A percentile compares a stretch with the other conserved stretches of the same genome.
Conservation (phyloP, 2,329 filamentous ascomycete species). For the Diaporthe sp. region DNA sequence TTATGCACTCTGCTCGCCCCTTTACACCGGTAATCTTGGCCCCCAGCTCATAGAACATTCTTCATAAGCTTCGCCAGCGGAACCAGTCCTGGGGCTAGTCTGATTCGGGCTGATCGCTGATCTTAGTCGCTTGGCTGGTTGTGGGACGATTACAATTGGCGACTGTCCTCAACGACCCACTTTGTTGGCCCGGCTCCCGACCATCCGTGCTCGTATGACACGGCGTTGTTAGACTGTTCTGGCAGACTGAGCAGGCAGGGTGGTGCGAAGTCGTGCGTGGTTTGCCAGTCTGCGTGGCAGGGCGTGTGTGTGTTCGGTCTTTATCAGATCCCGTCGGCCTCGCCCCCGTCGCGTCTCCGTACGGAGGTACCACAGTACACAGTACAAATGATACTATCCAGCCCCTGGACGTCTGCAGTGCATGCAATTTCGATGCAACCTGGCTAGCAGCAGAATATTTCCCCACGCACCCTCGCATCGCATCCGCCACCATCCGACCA, state of each 20-base stretch:
- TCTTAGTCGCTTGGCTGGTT: not conserved
- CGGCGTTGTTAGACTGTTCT: not conserved
- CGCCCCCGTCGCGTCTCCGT: not conserved
- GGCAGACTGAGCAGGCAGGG: no score
- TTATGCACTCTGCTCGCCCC: no score
- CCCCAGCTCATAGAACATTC: constrained; percentile 5
- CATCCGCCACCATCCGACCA: not conserved
- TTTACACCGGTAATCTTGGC: not conserved
- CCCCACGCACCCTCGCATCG: not conserved
- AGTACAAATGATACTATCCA: not conserved
- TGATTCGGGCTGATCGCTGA: not conserved
- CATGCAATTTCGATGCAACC: constrained; percentile 18
- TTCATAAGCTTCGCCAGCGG: not conserved
- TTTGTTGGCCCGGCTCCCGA: not conserved
- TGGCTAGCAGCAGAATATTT: constrained; percentile 6
- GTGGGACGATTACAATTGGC: not conserved
- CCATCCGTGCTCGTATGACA: constrained; percentile 18
- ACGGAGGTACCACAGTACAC: no score
- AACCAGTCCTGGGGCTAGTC: not conserved
- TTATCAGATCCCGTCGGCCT: constrained; percentile 18
- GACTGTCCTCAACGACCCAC: not conserved
- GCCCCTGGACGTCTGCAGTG: constrained; percentile 9
- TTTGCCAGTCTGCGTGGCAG: no score
- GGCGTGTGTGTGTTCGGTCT: not conserved
- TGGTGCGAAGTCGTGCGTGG: no score